Conservation (phyloP, 2,329 filamentous ascomycete genomes). For the Botrytis galanthina region DNA sequence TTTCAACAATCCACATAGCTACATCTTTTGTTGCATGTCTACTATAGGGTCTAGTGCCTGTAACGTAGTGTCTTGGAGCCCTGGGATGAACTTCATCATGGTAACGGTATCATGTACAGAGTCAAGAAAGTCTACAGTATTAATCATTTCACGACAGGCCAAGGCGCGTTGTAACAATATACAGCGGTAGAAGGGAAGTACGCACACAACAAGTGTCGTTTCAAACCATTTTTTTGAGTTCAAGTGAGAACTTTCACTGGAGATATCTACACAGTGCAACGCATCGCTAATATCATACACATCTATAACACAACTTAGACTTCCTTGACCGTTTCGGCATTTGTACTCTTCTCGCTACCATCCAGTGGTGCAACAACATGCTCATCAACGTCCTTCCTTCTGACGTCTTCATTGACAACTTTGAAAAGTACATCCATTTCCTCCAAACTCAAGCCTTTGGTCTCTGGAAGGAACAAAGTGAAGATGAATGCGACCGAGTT, state of each 20-base stretch:
- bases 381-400: slow-evolving; percentile 18
- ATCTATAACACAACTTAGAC: not conserved
- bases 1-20: not conserved
- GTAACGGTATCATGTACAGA: not conserved
- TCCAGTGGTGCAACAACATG: slow-evolving; percentile 5
- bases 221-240: not conserved
- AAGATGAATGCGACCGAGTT: slow-evolving; percentile 38
- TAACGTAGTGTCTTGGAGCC: not conserved
- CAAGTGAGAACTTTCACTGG: not conserved
- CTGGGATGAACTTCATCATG: not conserved
- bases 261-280: not conserved
- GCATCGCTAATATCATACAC: not conserved
- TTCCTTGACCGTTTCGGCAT: not conserved
- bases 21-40: not conserved
- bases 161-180: not conserved
- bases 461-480: slow-evolving; percentile 40
- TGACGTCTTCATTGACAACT: slow-evolving; percentile 18
- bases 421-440: slow-evolving; percentile 26
- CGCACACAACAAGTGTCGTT: not conserved
- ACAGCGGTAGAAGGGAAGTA: not conserved
- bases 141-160: not conserved
- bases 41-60: not conserved
- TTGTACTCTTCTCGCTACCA: not conserved
- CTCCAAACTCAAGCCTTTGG: slow-evolving; percentile 25
- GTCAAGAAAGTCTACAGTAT: not conserved